phyloP scores from a whole-genome alignment of 129 eudicot species.

The Kitagawia praeruptora region DNA sequence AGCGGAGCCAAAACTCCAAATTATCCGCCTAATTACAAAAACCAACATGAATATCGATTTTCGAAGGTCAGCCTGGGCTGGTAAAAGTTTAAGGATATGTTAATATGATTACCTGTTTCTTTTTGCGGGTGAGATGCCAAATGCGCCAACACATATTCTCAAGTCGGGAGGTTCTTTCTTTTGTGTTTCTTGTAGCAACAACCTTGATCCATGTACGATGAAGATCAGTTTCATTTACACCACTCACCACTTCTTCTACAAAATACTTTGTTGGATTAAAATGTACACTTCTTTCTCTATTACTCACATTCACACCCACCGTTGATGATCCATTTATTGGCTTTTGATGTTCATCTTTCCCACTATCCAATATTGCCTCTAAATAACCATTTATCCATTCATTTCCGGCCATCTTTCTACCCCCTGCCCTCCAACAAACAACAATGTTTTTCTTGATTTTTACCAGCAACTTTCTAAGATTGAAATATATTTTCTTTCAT shows the following conservation, averaged over 20 bases:
- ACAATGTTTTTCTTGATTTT: not conserved
- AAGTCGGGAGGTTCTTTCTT: constrained; percentile 70
- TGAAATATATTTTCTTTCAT: not conserved
- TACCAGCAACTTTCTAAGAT: not conserved
- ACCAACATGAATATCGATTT: not conserved
- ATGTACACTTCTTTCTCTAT: constrained; percentile 26
- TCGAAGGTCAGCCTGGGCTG: not conserved
- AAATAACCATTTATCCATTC: constrained; percentile 13
- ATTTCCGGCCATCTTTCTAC: not conserved
- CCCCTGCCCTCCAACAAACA: not conserved
- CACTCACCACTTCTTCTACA: constrained; percentile 78
- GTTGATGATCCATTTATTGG: constrained; percentile 30
- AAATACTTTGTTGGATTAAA: constrained; percentile 83
- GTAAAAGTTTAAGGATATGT: not conserved
- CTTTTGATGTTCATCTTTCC: constrained; percentile 33
- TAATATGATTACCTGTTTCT: constrained; percentile 44
- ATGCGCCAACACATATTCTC: constrained; percentile 97
- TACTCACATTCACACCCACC: constrained; percentile 13
- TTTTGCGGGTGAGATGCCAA: constrained; percentile 92
- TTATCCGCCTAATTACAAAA: not conserved
- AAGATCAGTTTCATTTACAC: constrained; percentile 76
- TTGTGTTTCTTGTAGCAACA: constrained; percentile 69
- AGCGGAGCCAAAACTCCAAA: not conserved
- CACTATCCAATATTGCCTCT: constrained; percentile 11
- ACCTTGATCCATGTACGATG: constrained; percentile 93